Base-by-base conservation (phyloP, 148 eudicot species). In the Mesembryanthemum crystallinum region DNA sequence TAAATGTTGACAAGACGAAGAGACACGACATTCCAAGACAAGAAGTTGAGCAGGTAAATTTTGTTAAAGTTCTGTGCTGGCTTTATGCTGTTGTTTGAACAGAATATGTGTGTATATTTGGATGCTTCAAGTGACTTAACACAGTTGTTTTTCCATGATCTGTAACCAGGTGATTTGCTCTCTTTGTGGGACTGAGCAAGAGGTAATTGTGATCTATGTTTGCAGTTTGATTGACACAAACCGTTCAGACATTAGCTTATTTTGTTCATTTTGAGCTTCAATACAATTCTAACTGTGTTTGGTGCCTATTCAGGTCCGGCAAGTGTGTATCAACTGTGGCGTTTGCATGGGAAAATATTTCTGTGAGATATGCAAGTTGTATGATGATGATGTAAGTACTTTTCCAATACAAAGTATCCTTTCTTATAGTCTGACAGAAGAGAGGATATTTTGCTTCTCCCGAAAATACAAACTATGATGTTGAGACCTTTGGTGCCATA, bases 291-390 rank as follows among this genome's bases (percentile, higher is more conserved):
- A 61, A 61, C 65, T 67, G 17, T 52, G 47, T 33, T 54, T 25
- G 32, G n/a, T 68, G 60, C 37, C 54, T 69, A 58, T 49, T 73
- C 82, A 93, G 98, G 97, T 89, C 72, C 86, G 72, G 64, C 95
- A 94, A 85, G 77, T 83, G 64, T 94, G 97, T 82, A 76, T 81
- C 59, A 89, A 81, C 71, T 94, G 98, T 74, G 98, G 98, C 27
- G 97, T 91, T 27, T 94, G 97, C 77, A 91, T 91, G 98, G 97
- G 89, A 21, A 88, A 83, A 74, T 94, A 94, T 76, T 91, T 83
- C 66, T 94, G 98, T 79, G 89, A 79, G 70, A 79, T 52, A 37
- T 94, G 98, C 90, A 94, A 91, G 87, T 76, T 94, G 32, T 91
- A 76, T 81, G 97, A 88, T 80, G 98, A 94, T 77, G 91, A 94